Percentiles rank a stretch among this genome's conserved stretches.
These are phyloP conservation scores for Xylariaceae sp. DNA, from an alignment of 2,329 filamentous ascomycete species.

Conservation along the genomic window DNA sequence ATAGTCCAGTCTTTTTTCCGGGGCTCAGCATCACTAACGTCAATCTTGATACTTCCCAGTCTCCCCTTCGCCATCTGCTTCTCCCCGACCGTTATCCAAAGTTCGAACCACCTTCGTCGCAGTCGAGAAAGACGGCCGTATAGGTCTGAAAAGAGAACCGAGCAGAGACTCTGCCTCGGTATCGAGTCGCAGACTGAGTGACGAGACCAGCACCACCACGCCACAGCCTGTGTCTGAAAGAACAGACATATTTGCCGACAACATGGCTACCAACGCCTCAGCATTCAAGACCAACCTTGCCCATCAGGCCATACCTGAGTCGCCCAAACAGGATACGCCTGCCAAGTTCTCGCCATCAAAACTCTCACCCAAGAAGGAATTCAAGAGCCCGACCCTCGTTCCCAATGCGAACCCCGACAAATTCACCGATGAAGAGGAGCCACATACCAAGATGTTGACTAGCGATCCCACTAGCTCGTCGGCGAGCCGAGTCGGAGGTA, in stretches of 20 bases:
- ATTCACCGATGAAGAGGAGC: constrained; percentile 36
- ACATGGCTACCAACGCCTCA: constrained; percentile 25
- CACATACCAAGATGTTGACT: constrained; percentile 29
- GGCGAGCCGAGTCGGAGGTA: constrained; percentile 18
- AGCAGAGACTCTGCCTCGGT: constrained; percentile 41
- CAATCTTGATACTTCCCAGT: constrained; percentile 30
- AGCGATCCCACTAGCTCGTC: constrained; percentile 30
- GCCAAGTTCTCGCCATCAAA: constrained; percentile 20
- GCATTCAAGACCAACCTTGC: constrained; percentile 33
- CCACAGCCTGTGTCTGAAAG: constrained; percentile 39
- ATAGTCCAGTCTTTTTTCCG: constrained; percentile 6
- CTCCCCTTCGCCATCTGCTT: constrained; percentile 38
- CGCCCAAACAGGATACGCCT: constrained; percentile 30
- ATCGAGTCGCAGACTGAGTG: constrained; percentile 34
- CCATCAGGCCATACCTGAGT: constrained; percentile 41
- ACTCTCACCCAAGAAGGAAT: constrained; percentile 22
- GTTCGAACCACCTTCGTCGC: constrained; percentile 73
- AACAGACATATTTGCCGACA: constrained; percentile 32
- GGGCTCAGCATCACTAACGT: constrained; percentile 24
- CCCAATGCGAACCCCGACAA: constrained; percentile 40
- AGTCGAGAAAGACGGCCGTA: constrained; percentile 61
- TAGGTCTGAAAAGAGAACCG: constrained; percentile 47
- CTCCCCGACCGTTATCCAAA: constrained; percentile 66
- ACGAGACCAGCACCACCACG: constrained; percentile 37
- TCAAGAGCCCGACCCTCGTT: constrained; percentile 21